phyloP scores from a whole-genome alignment of 2,329 filamentous ascomycete genomes.

The Penicillium frequentans region DNA sequence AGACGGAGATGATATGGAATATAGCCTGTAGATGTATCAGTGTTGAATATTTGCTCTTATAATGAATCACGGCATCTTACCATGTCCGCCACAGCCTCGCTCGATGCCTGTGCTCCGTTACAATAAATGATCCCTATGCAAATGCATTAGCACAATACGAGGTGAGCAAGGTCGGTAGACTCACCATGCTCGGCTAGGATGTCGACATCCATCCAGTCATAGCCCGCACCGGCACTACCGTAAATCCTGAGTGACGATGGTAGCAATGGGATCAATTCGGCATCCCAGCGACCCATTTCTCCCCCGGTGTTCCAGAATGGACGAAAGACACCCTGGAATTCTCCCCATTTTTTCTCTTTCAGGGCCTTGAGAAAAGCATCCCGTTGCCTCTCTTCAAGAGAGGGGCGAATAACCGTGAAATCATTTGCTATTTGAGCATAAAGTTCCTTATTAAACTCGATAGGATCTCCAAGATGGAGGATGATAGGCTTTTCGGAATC shows the following conservation, averaged over 20 bases:
- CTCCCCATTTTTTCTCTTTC: slow-evolving; percentile 8
- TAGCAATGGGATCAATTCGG: slow-evolving; percentile 7
- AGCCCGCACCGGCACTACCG: slow-evolving; percentile 7
- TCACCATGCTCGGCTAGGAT: slow-evolving; percentile 6
- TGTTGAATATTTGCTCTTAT: neutral
- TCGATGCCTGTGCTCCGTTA: slow-evolving; percentile 6
- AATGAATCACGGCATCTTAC: neutral
- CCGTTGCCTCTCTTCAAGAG: slow-evolving; percentile 4
- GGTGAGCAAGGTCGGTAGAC: neutral
- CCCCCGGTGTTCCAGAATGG: slow-evolving; percentile 8
- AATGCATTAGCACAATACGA: neutral
- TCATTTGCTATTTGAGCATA: slow-evolving; percentile 1
- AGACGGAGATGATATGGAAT: slow-evolving; percentile 7
- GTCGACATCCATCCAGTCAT: slow-evolving; percentile 11
- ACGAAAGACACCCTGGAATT: slow-evolving; percentile 6
- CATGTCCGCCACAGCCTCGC: slow-evolving; percentile 9
- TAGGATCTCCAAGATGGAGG: slow-evolving; percentile 8
- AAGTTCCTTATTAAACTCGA: slow-evolving; percentile 8
- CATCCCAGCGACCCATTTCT: slow-evolving; percentile 10
- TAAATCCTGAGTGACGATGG: slow-evolving; percentile 3
- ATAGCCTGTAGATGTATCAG: neutral
- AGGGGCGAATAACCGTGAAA: slow-evolving; percentile 5
- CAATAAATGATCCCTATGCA: slow-evolving; percentile 4
- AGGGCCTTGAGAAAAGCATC: slow-evolving; percentile 1
- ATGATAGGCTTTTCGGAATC: slow-evolving; percentile 3